phyloP scores from a whole-genome alignment of 2,329 filamentous ascomycete genomes.

The Capronia americana region DNA sequence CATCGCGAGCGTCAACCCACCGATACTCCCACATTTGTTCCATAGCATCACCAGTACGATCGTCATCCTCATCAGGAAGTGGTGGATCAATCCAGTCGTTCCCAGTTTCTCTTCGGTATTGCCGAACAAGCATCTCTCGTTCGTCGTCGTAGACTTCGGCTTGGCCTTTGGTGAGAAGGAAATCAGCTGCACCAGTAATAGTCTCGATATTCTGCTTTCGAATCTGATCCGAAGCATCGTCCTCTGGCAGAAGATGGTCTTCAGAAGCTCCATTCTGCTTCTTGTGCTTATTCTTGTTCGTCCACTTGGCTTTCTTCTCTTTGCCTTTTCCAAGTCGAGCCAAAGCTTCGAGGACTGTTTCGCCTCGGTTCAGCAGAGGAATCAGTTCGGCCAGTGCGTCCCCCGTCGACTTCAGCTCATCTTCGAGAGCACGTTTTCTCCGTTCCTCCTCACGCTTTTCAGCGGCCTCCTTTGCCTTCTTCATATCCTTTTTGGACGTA shows the following conservation, averaged over 20 bases:
- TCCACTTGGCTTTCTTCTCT: constrained; percentile 49
- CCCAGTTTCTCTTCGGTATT: constrained; percentile 83
- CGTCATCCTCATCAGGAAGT: constrained; percentile 43
- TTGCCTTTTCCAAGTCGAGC: constrained; percentile 76
- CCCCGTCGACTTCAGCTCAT: constrained; percentile 75
- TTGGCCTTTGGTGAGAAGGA: constrained; percentile 79
- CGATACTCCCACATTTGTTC: constrained; percentile 81
- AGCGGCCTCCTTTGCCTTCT: constrained; percentile 82
- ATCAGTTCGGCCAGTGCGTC: constrained; percentile 79
- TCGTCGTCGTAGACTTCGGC: constrained; percentile 92
- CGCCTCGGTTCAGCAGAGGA: constrained; percentile 73
- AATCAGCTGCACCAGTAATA: constrained; percentile 89
- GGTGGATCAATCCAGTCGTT: constrained; percentile 71
- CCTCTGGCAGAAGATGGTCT: constrained; percentile 44
- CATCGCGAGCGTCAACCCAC: constrained; percentile 88
- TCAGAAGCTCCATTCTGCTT: constrained; percentile 36
- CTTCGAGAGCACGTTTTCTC: constrained; percentile 71
- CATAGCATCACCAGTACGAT: constrained; percentile 31
- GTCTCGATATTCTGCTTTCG: constrained; percentile 77
- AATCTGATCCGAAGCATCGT: constrained; percentile 72
- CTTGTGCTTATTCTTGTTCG: constrained; percentile 56
- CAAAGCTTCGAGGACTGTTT: constrained; percentile 87
- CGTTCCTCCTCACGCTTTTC: constrained; percentile 82
- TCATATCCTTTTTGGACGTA: constrained; percentile 91
- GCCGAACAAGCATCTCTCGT: constrained; percentile 79